Percentiles rank a stretch among this genome's conserved stretches.
Conservation (phyloP, 73 alveolate species). For the Stentor coeruleus region DNA sequence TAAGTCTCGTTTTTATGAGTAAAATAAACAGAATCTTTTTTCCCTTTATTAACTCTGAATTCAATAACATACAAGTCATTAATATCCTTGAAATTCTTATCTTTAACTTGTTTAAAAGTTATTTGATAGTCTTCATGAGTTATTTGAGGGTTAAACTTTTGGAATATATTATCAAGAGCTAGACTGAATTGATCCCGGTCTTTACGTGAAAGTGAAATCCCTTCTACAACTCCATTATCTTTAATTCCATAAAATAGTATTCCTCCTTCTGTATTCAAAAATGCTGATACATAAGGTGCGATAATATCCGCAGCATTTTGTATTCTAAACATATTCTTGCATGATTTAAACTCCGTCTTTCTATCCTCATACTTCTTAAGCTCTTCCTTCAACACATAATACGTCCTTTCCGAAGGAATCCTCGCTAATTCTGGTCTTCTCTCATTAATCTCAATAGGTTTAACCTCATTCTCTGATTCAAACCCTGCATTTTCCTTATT, state of each 20-base stretch:
- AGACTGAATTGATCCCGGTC: conserved; percentile 27
- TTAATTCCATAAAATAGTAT: conserved; percentile 36
- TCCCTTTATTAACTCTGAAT: conserved; percentile 22
- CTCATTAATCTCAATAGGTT: conserved; percentile 19
- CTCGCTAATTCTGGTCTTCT: conserved; percentile 1
- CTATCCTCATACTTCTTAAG: conserved; percentile 35
- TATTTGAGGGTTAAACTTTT: conserved; percentile 36
- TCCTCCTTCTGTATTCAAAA: conserved; percentile 39
- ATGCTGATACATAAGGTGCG: conserved; percentile 33
- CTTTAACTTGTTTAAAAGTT: conserved; percentile 26
- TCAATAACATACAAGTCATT: conserved; percentile 38
- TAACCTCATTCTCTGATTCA: conserved; percentile 26
- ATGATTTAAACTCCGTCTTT: conserved; percentile 31
- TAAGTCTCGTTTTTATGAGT: conserved; percentile 34
- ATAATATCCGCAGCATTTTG: conserved; percentile 26
- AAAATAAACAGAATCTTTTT: conserved; percentile 32
- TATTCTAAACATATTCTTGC: conserved; percentile 10
- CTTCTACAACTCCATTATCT: conserved; percentile 34
- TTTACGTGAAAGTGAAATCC: conserved; percentile 32
- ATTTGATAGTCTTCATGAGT: conserved; percentile 31
- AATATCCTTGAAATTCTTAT: conserved; percentile 7
- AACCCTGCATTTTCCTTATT: conserved; percentile 11
- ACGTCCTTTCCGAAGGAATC: background rate
- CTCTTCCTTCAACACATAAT: conserved; percentile 31
- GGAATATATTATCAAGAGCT: background rate